phyloP scores from a whole-genome alignment of 495 filamentous ascomycete genomes.

The Tuber umbilicatum region DNA sequence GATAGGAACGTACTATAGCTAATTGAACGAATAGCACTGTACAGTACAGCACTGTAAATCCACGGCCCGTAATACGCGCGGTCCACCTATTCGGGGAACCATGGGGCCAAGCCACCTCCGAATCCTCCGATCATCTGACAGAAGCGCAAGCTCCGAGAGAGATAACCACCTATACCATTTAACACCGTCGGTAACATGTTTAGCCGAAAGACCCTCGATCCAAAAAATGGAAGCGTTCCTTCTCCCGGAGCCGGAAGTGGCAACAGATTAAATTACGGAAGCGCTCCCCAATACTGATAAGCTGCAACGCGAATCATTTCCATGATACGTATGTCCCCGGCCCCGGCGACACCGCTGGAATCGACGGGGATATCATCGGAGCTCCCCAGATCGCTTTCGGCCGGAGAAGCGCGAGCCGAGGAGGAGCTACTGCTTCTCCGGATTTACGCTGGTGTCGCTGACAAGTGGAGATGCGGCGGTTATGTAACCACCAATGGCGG shows the following conservation, averaged over 20 bases:
- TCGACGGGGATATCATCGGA: constrained; percentile 50
- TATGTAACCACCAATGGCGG: constrained; percentile 54
- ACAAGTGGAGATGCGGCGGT: constrained; percentile 50
- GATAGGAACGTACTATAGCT: no score
- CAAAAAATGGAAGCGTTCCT: constrained; percentile 51
- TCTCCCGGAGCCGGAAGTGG: constrained; percentile 57
- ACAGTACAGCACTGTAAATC: no score
- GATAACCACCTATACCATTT: constrained; percentile 50
- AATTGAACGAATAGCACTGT: no score
- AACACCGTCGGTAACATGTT: constrained; percentile 61
- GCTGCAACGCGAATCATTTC: constrained; percentile 5
- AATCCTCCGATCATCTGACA: constrained; percentile 50
- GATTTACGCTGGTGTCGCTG: constrained; percentile 54
- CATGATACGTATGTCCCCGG: constrained; percentile 44
- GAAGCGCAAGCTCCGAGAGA: constrained; percentile 49
- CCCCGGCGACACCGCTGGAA: constrained; percentile 46
- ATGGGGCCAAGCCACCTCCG: constrained; percentile 53
- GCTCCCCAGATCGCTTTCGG: constrained; percentile 54
- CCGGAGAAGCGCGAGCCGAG: constrained; percentile 47
- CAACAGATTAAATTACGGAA: constrained; percentile 56
- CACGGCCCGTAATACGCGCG: no score
- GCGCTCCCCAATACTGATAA: constrained; percentile 50
- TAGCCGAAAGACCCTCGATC: constrained; percentile 58
- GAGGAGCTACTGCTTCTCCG: constrained; percentile 53
- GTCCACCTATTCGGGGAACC: neutral